A percentile compares a stretch with the other conserved stretches of the same genome.
These are phyloP conservation scores for Coprinopsis marcescibilis DNA, from an alignment of 768 basidiomycete species.

Conservation along the genomic window DNA sequence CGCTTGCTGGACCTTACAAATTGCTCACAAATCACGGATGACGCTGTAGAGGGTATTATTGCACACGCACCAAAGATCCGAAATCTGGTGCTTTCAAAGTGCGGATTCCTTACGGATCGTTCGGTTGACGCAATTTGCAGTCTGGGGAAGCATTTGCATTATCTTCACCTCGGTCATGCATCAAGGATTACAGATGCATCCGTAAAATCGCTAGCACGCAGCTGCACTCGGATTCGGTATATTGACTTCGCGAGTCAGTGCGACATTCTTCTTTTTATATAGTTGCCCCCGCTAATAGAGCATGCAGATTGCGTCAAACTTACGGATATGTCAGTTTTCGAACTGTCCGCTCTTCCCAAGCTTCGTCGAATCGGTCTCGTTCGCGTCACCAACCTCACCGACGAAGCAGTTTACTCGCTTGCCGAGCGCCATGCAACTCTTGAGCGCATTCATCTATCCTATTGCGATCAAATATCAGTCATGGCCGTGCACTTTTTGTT, in stretches of 20 bases:
- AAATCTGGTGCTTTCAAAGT: conserved; percentile 84
- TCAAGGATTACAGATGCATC: conserved; percentile 85
- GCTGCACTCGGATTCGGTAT: conserved; percentile 87
- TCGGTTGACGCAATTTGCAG: conserved; percentile 78
- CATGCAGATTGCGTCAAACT: conserved; percentile 71
- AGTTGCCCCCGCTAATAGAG: conserved; percentile 5
- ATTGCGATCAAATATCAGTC: conserved; percentile 93
- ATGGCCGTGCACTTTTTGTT: conserved; percentile 88
- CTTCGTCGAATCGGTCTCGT: conserved; percentile 94
- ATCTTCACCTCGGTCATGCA: conserved; percentile 93
- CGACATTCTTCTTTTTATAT: background rate
- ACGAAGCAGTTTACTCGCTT: conserved; percentile 86
- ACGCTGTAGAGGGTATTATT: conserved; percentile 78
- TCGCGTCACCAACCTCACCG: conserved; percentile 87
- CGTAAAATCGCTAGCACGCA: conserved; percentile 74
- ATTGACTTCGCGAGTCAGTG: conserved; percentile 92
- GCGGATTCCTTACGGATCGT: conserved; percentile 69
- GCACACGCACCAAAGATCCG: conserved; percentile 78
- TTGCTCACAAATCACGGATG: conserved; percentile 75
- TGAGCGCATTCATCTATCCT: conserved; percentile 94
- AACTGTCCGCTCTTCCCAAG: conserved; percentile 82
- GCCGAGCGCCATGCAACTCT: conserved; percentile 81
- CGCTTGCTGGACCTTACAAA: conserved; percentile 92
- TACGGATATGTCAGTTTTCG: conserved; percentile 92
- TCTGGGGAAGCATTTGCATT: conserved; percentile 90